Evolutionary conservation across 2,329 filamentous ascomycete genomes (phyloP), one percentile per base, ranked within the genome.

Genomic region (Parastagonospora nodorum): DNA sequence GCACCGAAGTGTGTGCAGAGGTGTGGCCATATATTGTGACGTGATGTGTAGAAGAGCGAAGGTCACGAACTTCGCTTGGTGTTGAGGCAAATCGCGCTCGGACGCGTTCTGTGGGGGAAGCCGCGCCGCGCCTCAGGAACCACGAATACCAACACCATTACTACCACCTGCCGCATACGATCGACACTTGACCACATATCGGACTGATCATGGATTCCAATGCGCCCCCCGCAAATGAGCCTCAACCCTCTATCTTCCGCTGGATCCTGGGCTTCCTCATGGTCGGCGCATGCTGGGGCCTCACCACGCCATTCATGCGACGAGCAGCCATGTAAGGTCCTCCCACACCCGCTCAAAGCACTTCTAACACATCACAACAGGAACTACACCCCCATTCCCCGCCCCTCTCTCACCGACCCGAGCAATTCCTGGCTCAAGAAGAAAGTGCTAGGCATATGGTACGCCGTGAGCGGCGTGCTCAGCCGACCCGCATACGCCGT

Each of bases 261-360:
- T 96, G 94, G 80, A 81, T 94, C 57, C 80, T 93, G 51, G 90
- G 90, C 62, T 97, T 97, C 80, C 82, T 97, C 46, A 85, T 96
- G 52, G 92, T 97, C 60, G 92, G 92, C 45, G 79, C 94, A 19
- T 92, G 91, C 61, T 97, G 93, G 93, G 93, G 92, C 44, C 85
- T 96, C 63, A 96, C 91, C 1, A 96, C 91, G 8, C 78, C 79
- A 9, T 97, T 97, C 78, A 96, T 97, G 80, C 88, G 92, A 19
- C 84, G 85, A 55, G 93, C 93, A 8, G 92, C 93, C 2, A 82
- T 88, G 58, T 61, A 39, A 5, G 52, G n/a, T 8, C 8, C n/a
- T 14, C 36, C 12, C 12, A 28, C 19, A 4, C 12, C 12, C 15
- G 8, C 19, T 16, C 14, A 24, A 15, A 29, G 15, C 33, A 42